phyloP scores from a whole-genome alignment of 345 rosid genomes.

The Corymbia maculata region DNA sequence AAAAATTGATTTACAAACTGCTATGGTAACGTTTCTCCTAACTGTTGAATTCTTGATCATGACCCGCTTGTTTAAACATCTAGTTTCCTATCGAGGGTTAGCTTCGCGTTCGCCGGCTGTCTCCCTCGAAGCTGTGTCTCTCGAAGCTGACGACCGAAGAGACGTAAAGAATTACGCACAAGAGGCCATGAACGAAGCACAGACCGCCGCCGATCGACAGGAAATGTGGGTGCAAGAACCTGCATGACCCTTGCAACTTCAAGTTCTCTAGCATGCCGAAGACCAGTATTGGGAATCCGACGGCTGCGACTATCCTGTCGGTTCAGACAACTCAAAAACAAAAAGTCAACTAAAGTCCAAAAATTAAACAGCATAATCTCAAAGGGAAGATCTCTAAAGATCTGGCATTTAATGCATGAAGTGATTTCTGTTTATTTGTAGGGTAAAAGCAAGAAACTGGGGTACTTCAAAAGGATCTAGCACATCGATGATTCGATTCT shows the following conservation, averaged over 20 bases:
- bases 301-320: neutral
- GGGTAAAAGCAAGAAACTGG: neutral
- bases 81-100: neutral
- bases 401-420: neutral
- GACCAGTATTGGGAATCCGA: neutral
- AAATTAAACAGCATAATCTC: neutral
- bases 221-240: neutral
- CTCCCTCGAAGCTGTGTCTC: neutral
- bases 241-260: neutral
- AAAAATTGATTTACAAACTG: neutral
- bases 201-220: neutral
- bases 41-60: rapidly evolving
- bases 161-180: neutral
- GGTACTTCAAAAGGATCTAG: neutral
- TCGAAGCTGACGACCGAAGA: neutral
- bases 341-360: neutral
- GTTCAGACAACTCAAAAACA: neutral
- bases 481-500: neutral
- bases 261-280: neutral
- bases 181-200: slow-evolving; percentile 1
- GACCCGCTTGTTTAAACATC: neutral
- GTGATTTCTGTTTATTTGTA: neutral
- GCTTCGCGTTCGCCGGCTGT: neutral
- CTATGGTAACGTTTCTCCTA: neutral
- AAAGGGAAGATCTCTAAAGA: neutral